Conservation (phyloP, 148 eudicot genomes). For the Fagopyrum esculentum region DNA sequence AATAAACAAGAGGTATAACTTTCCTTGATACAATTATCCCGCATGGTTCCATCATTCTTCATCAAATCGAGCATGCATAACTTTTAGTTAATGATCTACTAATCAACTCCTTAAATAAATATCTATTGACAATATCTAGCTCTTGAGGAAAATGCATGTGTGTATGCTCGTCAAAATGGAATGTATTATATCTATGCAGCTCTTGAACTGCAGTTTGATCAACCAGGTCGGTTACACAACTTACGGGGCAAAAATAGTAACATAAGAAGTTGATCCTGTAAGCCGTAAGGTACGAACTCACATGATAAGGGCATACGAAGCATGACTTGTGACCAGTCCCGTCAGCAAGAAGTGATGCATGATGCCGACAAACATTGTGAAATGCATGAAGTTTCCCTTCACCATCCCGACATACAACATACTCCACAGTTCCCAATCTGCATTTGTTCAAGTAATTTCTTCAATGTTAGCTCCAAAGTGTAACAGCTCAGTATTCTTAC, state of each 20-base stretch:
- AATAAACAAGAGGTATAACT: not conserved
- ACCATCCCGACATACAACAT: constrained; percentile 72
- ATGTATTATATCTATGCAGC: not conserved
- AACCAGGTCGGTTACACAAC: not conserved
- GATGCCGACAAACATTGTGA: constrained; percentile 98
- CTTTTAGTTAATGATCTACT: not conserved
- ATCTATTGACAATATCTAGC: not conserved
- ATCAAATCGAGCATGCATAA: not conserved
- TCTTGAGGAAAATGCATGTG: not conserved
- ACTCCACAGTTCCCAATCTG: constrained; percentile 88
- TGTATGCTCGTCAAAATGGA: not conserved
- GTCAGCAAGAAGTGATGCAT: constrained; percentile 74
- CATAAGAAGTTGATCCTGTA: not conserved
- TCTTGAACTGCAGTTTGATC: not conserved
- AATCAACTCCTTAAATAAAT: not conserved
- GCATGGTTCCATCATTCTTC: not conserved
- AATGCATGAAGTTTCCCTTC: constrained; percentile 57
- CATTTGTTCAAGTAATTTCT: constrained; percentile 10
- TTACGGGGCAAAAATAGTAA: not conserved
- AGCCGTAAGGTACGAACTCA: constrained; percentile 42
- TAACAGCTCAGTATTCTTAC: not conserved
- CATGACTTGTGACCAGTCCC: constrained; percentile 73
- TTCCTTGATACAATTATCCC: not conserved
- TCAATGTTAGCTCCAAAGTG: constrained; percentile 6
- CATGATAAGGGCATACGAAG: constrained; percentile 96